These are phyloP conservation scores for Cucurbita ficifolia DNA, from an alignment of 306 rosid genomes.

Conservation along the genomic window DNA sequence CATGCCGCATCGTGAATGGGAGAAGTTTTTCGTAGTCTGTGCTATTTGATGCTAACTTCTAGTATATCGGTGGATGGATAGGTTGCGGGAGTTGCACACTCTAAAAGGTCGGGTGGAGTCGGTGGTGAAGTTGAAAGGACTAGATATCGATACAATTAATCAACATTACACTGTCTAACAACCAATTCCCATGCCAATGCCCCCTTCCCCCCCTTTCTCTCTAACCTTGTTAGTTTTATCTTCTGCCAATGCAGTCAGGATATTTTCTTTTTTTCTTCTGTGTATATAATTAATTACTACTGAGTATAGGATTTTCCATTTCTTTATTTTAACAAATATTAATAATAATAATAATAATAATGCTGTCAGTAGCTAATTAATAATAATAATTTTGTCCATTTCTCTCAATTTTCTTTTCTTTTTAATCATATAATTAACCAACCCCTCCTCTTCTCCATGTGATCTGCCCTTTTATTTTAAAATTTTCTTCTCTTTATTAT, in stretches of 20 bases:
- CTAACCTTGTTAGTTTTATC: background rate
- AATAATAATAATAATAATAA: no score
- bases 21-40: no score
- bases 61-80: no score
- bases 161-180: slow-evolving; percentile 81
- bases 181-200: background rate
- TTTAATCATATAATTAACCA: background rate
- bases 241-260: background rate
- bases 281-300: background rate
- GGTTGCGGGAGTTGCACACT: slow-evolving; percentile 72
- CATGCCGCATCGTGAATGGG: no score
- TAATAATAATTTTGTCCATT: no score
- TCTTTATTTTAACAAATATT: background rate
- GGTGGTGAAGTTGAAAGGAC: slow-evolving; percentile 95
- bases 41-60: no score
- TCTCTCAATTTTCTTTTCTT: background rate
- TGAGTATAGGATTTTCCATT: background rate
- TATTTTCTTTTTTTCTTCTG: background rate
- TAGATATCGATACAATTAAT: slow-evolving; percentile 80
- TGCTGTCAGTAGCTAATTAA: no score
- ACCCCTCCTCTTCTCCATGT: background rate
- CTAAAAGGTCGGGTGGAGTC: slow-evolving; percentile 96
- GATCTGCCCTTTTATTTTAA: background rate
- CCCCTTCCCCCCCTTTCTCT: no score
- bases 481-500: no score